phyloP scores from a whole-genome alignment of 495 filamentous ascomycete species.

The Cetradonia linearis region DNA sequence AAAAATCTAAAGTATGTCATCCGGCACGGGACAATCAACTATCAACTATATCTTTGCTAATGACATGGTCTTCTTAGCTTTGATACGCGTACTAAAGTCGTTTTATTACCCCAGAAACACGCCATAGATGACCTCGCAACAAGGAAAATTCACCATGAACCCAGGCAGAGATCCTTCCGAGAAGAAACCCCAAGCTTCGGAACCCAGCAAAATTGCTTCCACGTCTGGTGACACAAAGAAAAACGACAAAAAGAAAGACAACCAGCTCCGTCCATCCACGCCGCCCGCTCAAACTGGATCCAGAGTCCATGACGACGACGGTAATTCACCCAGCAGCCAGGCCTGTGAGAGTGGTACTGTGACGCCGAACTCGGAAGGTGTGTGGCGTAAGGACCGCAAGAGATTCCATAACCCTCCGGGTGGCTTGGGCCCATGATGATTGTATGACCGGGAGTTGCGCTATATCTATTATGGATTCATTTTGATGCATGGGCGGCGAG shows the following conservation, averaged over 20 bases:
- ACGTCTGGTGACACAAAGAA: not conserved
- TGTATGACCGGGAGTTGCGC: not conserved
- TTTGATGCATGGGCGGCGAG: not conserved
- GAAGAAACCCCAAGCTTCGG: not conserved
- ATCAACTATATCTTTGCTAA: not conserved
- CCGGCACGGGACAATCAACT: not conserved
- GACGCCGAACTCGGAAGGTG: constrained; percentile 12
- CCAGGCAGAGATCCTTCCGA: not conserved
- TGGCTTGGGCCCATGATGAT: not conserved
- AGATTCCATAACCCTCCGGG: constrained; percentile 2
- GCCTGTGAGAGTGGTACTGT: constrained; percentile 12
- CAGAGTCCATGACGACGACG: not conserved
- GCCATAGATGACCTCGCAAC: not conserved
- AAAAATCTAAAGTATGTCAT: not conserved
- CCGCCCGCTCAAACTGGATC: constrained; percentile 8
- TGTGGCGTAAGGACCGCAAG: constrained; percentile 14
- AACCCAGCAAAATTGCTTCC: not conserved
- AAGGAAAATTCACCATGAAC: not conserved
- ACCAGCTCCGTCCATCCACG: constrained; percentile 7
- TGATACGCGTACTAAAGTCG: too few relatives aligned
- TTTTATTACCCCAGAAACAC: not conserved
- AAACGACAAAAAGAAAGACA: constrained; percentile 7
- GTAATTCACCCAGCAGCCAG: constrained; percentile 3
- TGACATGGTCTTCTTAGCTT: not conserved
- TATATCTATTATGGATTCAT: not conserved